Base-by-base conservation (phyloP, 2,329 filamentous ascomycete species). In the Pseudopithomyces chartarum region DNA sequence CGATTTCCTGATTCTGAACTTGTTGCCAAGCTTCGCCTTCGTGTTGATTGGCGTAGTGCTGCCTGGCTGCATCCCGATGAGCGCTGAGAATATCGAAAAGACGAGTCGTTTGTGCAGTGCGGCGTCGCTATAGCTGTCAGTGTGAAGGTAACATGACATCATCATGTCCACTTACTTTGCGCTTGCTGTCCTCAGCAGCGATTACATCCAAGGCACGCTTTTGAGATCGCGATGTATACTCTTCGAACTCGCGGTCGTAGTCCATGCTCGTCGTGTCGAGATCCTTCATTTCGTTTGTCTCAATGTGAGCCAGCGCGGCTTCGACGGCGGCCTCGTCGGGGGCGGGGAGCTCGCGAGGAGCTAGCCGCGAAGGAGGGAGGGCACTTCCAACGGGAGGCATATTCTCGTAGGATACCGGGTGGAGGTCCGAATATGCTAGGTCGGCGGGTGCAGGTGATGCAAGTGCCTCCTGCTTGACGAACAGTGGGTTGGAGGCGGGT, bases 1-100 rank as follows among this genome's bases (percentile, higher is more conserved):
- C 90, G 7, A 97, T 83, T 74, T 97, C 94, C 63, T 92, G 91
- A 59, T 92, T 90, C 64, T 95, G 90, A 2, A 98, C 94, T 67
- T 97, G 90, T 52, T 90, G 86, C 57, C 94, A 85, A 1, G 95
- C 94, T 39, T 90, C 88, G 17, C 90, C 86, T 70, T 92, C 93
- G 73, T 95, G 88, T 44, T 88, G 81, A 13, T 90, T 84, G 57
- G 91, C 86, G 73, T 91, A 97, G 32, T 91, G 87, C 52, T 88
- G 84, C 68, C 90, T 90, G 38, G 91, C 91, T 17, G 86, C 82
- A 49, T 87, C 83, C 48, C 89, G 86, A 67, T 94, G 90, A 42
- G 81, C 81, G 53, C 82, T 81, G 49, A 97, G 85, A 52, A 88
- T 79, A 57, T 83, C 81, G 56, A 82, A 80, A 54, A 85, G 79